These are phyloP conservation scores for Tuber magnatum DNA, from an alignment of 495 filamentous ascomycete species.

Conservation along the genomic window DNA sequence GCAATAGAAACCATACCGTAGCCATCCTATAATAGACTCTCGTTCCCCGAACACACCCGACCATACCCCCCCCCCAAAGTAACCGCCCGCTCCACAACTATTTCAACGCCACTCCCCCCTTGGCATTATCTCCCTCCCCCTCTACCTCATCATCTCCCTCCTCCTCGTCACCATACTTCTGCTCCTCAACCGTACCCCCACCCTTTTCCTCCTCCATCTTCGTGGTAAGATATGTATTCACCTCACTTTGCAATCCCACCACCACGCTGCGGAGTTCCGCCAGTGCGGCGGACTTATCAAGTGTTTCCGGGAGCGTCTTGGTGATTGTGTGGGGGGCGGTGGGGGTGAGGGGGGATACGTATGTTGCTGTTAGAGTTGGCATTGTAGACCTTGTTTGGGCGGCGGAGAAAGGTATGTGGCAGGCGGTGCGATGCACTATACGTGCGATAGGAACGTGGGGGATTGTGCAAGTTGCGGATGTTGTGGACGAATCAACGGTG, in stretches of 20 bases:
- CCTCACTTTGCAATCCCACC: conserved; percentile 56
- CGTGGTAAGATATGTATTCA: conserved; percentile 76
- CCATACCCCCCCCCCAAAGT: not conserved
- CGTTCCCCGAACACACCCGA: not conserved
- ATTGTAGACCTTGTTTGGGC: not conserved
- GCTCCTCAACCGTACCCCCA: conserved; percentile 43
- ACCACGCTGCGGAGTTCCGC: conserved; percentile 56
- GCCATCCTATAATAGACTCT: not conserved
- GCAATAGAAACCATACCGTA: not conserved
- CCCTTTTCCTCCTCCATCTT: conserved; percentile 84
- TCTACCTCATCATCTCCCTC: conserved; percentile 67
- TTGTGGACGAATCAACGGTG: not conserved
- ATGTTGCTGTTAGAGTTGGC: conserved; percentile 50
- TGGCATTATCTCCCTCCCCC: conserved; percentile 75
- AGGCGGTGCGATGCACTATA: not conserved
- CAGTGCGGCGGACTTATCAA: conserved; percentile 61
- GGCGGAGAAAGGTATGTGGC: not conserved
- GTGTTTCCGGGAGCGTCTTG: conserved; percentile 44
- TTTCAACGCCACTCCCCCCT: conserved; percentile 45
- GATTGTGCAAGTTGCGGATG: not conserved
- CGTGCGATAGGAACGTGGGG: not conserved
- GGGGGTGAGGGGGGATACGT: conserved; percentile 52
- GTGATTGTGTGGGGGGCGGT: conserved; percentile 43
- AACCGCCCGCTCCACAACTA: not conserved
- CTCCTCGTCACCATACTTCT: conserved; percentile 51